These are phyloP conservation scores for Straminergon stramineum DNA, from an alignment of 225 moss, liverwort and hornwort genomes.

Conservation along the genomic window DNA sequence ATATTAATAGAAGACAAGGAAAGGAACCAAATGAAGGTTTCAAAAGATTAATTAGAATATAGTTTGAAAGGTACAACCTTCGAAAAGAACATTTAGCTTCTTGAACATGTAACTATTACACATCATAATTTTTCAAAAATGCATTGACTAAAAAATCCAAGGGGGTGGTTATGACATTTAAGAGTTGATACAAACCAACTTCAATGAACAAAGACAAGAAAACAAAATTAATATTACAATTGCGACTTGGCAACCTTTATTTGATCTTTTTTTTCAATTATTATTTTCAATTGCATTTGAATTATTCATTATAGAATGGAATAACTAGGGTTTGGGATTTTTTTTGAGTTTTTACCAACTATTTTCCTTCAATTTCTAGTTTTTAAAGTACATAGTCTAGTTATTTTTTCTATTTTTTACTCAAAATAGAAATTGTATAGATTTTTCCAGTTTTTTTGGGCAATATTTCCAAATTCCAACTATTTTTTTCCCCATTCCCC, in stretches of 20 bases:
- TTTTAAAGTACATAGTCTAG: too few relatives aligned
- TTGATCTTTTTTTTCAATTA: not conserved
- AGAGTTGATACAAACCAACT: not conserved
- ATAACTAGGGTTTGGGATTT: too few relatives aligned
- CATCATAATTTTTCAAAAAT: not conserved
- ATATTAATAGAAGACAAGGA: not conserved
- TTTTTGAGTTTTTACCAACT: too few relatives aligned
- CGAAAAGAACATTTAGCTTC: not conserved
- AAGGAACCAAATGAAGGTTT: fast-evolving
- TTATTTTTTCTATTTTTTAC: too few relatives aligned
- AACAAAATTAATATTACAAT: not conserved
- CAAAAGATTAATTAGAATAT: not conserved
- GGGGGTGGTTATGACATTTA: not conserved
- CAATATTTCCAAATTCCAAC: too few relatives aligned
- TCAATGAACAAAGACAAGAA: not conserved
- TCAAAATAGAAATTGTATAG: too few relatives aligned
- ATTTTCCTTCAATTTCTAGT: too few relatives aligned
- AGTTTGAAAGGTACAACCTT: not conserved
- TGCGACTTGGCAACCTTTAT: not conserved
- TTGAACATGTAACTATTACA: not conserved
- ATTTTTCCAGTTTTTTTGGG: too few relatives aligned
- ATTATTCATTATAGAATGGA: not conserved
- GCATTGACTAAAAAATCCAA: not conserved
- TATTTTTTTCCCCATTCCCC: too few relatives aligned
- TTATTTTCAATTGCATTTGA: not conserved